Base-by-base conservation (phyloP, 257 asterid species). In the Prunella vulgaris region DNA sequence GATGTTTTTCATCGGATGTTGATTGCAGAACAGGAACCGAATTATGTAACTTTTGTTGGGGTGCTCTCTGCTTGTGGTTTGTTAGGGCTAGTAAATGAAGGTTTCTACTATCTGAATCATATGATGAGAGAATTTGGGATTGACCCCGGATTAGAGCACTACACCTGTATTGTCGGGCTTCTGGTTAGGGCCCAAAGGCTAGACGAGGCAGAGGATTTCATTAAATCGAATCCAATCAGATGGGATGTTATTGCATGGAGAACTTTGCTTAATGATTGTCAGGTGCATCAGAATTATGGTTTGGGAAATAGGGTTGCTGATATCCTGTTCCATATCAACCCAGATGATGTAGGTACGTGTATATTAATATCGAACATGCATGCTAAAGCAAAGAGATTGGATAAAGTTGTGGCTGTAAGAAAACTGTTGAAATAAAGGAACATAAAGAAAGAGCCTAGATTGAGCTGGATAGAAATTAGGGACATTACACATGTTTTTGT, bases 191-290 rank as follows among this genome's bases (percentile, higher is more conserved):
- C 92, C 3, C 90, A 94, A 30, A 70, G 77, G 81, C 89, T 93
- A 24, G 84, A 84, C 2, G 89, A 85, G 76, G 98, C 98, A 14
- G 87, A 79, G 74, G 74, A 72, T 51, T 93, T 88, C 78, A 87
- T 90, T 81, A 75, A 60, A 42, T 81, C 84, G 8, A 80, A 46
- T 30, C 90, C 87, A n/a, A 70, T 86, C 22, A 76, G 65, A 64
- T 85, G 92, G 93, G 98, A 90, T 46, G 76, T 82, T 1, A 77
- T 93, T 37, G 93, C 96, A 1, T 93, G 94, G 95, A 83, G 97
- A 63, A 93, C 92, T 25, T 78, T 93, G 82, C 92, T 93, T 7
- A 87, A 83, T 73, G 97, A 96, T 71, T 93, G 98, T 52, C 78
- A 87, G 60, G 81, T 88, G 35, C 95, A 90, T 58, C 82, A 68